Evolutionary conservation across 2,329 filamentous ascomycete species (phyloP), one percentile per base, ranked within the genome.

Genomic region (Hypoxylon rubiginosum): DNA sequence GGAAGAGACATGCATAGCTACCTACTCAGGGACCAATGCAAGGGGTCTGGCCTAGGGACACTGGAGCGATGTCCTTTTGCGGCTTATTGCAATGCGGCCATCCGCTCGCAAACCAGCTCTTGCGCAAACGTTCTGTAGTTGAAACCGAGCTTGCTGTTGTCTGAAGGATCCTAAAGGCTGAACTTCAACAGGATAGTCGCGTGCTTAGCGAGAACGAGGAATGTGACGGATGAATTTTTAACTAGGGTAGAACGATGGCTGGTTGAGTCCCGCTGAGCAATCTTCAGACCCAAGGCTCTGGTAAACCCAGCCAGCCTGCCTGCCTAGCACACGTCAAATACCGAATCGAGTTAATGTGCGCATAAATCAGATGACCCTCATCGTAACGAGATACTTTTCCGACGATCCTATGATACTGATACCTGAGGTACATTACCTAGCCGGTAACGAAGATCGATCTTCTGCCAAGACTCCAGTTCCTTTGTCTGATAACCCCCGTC

Each of bases 241-340:
- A 26, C 53, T 21, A 39, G 63, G 50, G 7, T 49, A 17, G 26
- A 61, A 52, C 8, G 51, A 24, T 53, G 51, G 41, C 39, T 52
- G 30, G 17, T 50, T 58, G 19, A 49, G 36, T 45, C 51, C 63
- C 28, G 39, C 43, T 41, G 49, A 66, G 52, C 52, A 60, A 51
- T 58, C 39, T 53, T 58, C 57, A 55, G 64, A 62, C 52, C 67
- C 67, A 64, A 53, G 24, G 51, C 46, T 36, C 60, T 48, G 67
- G 67, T 69, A 69, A 53, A 66, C 39, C 32, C 55, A 51, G 45
- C 52, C 46, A 19, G 30, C n/a, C n/a, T n/a, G 43, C 52, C 46
- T 36, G 36, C 36, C 41, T 66, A 32, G 36, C 43, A 48, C 54
- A 51, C 54, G 53, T 41, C 28, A 52, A 49, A 46, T 56, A 41